Base-by-base conservation (phyloP, 352 stramenopile genomes). In the Phytophthora niederhauseri region DNA sequence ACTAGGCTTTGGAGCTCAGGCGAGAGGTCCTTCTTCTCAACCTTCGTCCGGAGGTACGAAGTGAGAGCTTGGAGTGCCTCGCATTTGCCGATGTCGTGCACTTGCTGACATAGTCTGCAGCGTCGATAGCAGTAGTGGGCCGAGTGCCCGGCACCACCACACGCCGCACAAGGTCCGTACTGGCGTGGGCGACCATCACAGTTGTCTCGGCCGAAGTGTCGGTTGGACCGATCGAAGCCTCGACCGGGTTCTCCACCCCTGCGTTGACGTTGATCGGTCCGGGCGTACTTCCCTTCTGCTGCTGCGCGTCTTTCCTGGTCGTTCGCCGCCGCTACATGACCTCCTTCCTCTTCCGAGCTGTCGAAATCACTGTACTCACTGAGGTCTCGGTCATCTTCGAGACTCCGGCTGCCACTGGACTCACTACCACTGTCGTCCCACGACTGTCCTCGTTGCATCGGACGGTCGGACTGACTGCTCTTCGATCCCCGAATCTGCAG, bases 161-260 rank as follows among this genome's bases (percentile, higher is more conserved):
- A 61, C 1, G 34, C 55, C 19, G 55, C 55, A 19, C 55, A 52
- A 4, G 22, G 55, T 19, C 55, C 55, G 15, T 30, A 61, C 24
- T 66, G 30, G 0, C 24, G 48, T 2, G 43, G 20, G 1, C 48
- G 28, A 36, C 46, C n/a, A 19, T n/a, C 17, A 1, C 8, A 6
- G 28, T 31, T n/a, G 2, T 52, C 22, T 22, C 46, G 41, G 9
- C 30, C 15, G 24, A 43, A 48, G n/a, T 20, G 8, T 34, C 38
- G 38, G 38, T 48, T 28, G 17, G 41, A n/a, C 2, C 17, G 28
- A 6, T 55, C 43, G 15, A 28, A 9, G 28, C 2, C 6, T n/a
- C 12, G 54, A 3, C 38, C 12, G 38, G 38, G 12, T 7, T 46
- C 38, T 2, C 17, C 38, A 43, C 51, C 26, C 26, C 17, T 50